Conservation (phyloP, 306 rosid genomes). For the Oemleria cerasiformis region DNA sequence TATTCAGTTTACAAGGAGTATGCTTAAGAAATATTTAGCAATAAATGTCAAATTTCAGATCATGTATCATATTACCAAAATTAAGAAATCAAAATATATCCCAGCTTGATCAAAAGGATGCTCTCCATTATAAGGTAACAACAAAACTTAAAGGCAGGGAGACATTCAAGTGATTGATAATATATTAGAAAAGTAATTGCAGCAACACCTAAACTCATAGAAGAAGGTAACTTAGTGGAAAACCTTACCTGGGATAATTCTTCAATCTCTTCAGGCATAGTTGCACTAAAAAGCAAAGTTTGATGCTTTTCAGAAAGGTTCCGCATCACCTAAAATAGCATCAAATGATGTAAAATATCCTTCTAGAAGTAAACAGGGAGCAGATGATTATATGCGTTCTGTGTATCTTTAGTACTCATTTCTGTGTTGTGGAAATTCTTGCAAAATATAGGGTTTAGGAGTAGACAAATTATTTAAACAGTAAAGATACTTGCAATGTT, state of each 20-base stretch:
- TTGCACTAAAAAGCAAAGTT: slow-evolving; percentile 81
- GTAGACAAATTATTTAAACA: background rate
- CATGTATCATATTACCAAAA: background rate
- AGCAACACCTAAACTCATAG: background rate
- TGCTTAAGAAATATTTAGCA: background rate
- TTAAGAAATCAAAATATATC: background rate
- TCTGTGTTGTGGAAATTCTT: background rate
- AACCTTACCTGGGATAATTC: slow-evolving; percentile 63
- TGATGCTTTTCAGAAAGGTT: slow-evolving; percentile 80
- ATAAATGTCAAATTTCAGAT: background rate
- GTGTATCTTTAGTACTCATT: background rate
- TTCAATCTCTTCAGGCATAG: slow-evolving; percentile 92
- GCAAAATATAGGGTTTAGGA: background rate
- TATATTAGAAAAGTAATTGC: background rate
- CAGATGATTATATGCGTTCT: background rate
- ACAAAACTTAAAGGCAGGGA: background rate
- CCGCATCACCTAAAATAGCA: slow-evolving; percentile 59
- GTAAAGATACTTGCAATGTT: background rate
- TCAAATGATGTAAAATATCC: slow-evolving; percentile 19
- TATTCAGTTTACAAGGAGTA: background rate
- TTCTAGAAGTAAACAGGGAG: slow-evolving; percentile 1
- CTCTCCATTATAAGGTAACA: background rate
- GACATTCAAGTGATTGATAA: background rate
- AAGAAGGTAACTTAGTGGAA: slow-evolving; percentile 8
- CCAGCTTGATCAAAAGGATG: background rate